Evolutionary conservation across 495 filamentous ascomycete species (phyloP).

Genomic region (Penicillium verhagenii): DNA sequence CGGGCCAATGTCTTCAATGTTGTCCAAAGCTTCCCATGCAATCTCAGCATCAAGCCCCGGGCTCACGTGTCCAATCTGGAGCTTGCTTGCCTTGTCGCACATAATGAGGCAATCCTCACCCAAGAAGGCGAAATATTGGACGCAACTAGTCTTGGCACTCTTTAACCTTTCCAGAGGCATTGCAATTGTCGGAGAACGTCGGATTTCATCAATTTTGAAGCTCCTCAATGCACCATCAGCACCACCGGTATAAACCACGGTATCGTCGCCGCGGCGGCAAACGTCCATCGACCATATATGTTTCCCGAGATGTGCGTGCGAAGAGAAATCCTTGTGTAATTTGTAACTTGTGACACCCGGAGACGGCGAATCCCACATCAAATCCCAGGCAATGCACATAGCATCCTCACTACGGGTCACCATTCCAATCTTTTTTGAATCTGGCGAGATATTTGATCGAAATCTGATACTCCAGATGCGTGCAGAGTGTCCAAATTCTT

Average conservation of each 20-base stretch:
- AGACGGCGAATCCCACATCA: conserved; percentile 38
- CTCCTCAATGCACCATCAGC: conserved; percentile 66
- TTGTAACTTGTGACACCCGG: conserved; percentile 25
- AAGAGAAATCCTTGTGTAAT: conserved; percentile 52
- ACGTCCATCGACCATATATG: conserved; percentile 82
- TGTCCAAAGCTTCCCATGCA: conserved; percentile 24
- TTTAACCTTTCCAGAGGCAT: conserved; percentile 1
- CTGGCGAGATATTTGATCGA: conserved; percentile 27
- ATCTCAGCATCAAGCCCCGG: conserved; percentile 15
- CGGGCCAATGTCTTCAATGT: conserved; percentile 29
- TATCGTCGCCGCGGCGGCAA: conserved; percentile 18
- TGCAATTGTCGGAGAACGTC: background rate
- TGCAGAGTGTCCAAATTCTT: conserved; percentile 79
- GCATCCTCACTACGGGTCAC: conserved; percentile 81
- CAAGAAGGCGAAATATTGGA: conserved; percentile 67
- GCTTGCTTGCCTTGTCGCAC: conserved; percentile 57
- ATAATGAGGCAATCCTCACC: conserved; percentile 54
- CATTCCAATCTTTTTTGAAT: conserved; percentile 39
- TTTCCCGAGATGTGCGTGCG: conserved; percentile 73
- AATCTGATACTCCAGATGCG: conserved; percentile 88
- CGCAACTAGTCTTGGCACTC: conserved; percentile 42
- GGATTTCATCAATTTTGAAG: conserved; percentile 18
- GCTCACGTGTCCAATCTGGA: conserved; percentile 50
- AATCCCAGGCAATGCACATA: conserved; percentile 66
- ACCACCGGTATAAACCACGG: conserved; percentile 74